Base-by-base conservation (phyloP, 2,329 filamentous ascomycete species). In the Cordyceps fumosorosea region DNA sequence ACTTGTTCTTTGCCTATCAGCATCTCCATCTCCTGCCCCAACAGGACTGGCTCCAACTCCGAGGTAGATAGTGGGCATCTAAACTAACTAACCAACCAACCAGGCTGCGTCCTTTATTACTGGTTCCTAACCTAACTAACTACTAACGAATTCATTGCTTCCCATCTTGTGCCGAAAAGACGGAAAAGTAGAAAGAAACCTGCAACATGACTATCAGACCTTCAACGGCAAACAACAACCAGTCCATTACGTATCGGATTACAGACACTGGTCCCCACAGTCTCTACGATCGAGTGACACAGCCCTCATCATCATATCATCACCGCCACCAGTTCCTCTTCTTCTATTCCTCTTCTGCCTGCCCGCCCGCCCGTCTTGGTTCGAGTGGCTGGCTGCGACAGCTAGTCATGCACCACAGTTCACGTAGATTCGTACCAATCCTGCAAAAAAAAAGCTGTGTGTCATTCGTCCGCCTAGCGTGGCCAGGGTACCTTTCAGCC, bases 391-490 rank as follows among this genome's bases (percentile, higher is more conserved):
- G 34, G 8, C 34, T 37, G 34, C 34, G 11, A 37, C 18, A 16
- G 3, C 48, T 20, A n/a, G 48, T 51, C 48, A 45, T 51, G 48
- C 48, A 32, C n/a, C 26, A 32, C n/a, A 26, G 34, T 37, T 37
- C 44, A 47, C 4, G 44, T 5, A 47, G 2, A 12, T 11, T 14
- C 34, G 11, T 47, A 18, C n/a, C 6, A 22, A 6, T n/a, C 5
- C 44, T 18, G 44, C 18, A 22, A 47, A 47, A 7, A n/a, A 11
- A 53, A 18, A 37, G 3, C 3, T 16, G 55, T 50, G 44, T 57
- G 55, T 37, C 55, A 57, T 57, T 57, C 32, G 45, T 37, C 24
- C 44, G 20, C 10, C 55, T 50, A 57, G 55, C 55, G 55, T 50
- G 44, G 32, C 55, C 22, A 40, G 55, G 44, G 32, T 50, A 2